These are phyloP conservation scores for Nicotiana knightiana DNA, from an alignment of 257 asterid genomes.

Conservation along the genomic window DNA sequence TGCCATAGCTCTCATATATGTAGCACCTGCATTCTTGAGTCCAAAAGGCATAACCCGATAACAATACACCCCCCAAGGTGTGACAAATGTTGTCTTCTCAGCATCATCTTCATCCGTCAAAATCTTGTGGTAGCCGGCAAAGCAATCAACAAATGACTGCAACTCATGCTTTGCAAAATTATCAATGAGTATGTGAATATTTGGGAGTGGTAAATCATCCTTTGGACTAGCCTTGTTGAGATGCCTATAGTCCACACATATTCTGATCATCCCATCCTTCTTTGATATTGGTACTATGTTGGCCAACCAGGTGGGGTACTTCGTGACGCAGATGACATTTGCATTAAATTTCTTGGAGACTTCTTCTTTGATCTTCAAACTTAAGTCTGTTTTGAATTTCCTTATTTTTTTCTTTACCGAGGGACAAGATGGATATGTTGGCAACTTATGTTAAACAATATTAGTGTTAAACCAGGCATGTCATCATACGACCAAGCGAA, in stretches of 20 bases:
- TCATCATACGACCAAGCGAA: background rate
- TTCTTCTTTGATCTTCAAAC: background rate
- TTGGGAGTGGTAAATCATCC: background rate
- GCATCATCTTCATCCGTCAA: too few species aligned
- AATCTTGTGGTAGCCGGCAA: too few species aligned
- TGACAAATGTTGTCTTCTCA: too few species aligned
- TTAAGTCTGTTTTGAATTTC: background rate
- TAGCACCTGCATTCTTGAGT: too few species aligned
- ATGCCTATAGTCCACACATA: background rate
- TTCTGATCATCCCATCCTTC: background rate
- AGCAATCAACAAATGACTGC: too few species aligned
- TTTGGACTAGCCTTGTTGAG: background rate
- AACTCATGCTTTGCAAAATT: too few species aligned
- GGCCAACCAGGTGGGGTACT: background rate
- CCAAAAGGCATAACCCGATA: too few species aligned
- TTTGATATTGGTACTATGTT: background rate
- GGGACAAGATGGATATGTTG: background rate
- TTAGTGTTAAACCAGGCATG: background rate
- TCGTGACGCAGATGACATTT: too few species aligned
- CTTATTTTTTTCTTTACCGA: background rate
- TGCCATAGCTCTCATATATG: too few species aligned
- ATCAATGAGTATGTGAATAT: background rate
- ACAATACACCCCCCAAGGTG: too few species aligned
- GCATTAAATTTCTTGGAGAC: background rate
- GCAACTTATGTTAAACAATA: background rate